Evolutionary conservation across 1,284 basidiomycete species (phyloP).

Genomic region (Melampsora americana): DNA sequence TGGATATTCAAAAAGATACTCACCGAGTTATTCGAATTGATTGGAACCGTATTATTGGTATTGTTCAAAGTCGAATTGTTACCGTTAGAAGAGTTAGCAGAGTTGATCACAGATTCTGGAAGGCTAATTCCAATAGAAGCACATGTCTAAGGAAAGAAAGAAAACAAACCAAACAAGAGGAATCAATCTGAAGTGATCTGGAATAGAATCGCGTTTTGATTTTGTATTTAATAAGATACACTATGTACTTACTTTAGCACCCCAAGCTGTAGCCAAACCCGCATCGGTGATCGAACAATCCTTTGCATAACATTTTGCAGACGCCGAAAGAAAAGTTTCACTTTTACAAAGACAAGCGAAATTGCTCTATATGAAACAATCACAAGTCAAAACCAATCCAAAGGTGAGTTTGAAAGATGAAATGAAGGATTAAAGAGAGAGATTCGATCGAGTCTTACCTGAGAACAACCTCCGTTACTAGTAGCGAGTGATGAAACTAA

Average conservation of each 20-base stretch:
- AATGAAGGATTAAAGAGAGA: background rate
- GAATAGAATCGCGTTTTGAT: background rate
- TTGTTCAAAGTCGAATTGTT: too few relatives aligned
- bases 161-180: background rate
- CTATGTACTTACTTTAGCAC: background rate
- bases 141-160: background rate
- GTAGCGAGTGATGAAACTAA: constrained; percentile 8
- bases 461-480: constrained; percentile 16
- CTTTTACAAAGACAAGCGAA: constrained; percentile 25
- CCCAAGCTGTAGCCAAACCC: constrained; percentile 6
- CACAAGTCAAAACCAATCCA: background rate
- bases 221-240: too few relatives aligned
- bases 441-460: constrained; percentile 3
- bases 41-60: too few relatives aligned
- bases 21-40: too few relatives aligned
- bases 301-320: constrained; percentile 2
- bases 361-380: constrained; percentile 1
- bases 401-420: background rate
- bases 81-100: background rate
- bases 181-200: background rate
- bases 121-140: background rate
- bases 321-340: background rate
- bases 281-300: constrained; percentile 1
- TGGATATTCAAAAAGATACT: too few relatives aligned
- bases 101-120: background rate